Evolutionary conservation across 2,329 filamentous ascomycete species (phyloP), one percentile per base, ranked within the genome.

Genomic region (Talaromyces sp.): DNA sequence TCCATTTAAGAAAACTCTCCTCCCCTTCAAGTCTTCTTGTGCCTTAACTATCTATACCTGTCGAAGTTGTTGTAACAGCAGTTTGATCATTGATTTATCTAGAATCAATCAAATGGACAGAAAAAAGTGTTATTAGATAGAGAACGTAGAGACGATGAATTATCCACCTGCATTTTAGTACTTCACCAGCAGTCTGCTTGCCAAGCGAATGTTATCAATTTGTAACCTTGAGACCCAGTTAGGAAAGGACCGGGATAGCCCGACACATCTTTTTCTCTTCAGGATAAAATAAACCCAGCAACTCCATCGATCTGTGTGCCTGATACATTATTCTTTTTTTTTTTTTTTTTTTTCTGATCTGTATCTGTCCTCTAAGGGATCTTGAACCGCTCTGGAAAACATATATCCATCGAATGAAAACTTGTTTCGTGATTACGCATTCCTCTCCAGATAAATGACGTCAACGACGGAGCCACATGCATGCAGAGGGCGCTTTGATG

Each of bases 21-120:
- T 35, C 10, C 15, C n/a, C 45, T 48, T 48, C 3, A 31, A 64
- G 61, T 39, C 45, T 33, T 46, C 5, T 31, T 33, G 45, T 35
- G 33, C 25, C 28, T 21, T 48, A 33, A 28, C 25, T 4, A 35
- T 48, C 25, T 4, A 35, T 48, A 35, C 9, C 45, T n/a, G n/a
- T 48, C 45, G 33, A 48, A 21, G 25, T 7, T 35, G 45, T 48
- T 48, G 45, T 48, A 48, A 33, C 28, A 48, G 5, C 45, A 35
- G 25, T 48, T 35, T 33, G 45, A 48, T 48, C 17, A 7, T 40
- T 31, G 28, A 25, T 22, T 46, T 31, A 46, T 17, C 13, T 7
- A 31, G 25, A 31, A 46, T 46, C 43, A 31, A 46, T 33, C 15
- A 17, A 15, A 46, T 31, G n/a, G 25, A 17, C 7, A 17, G 43